These are phyloP conservation scores for Fusarium staphyleae DNA, from an alignment of 2,329 filamentous ascomycete genomes.

Conservation along the genomic window DNA sequence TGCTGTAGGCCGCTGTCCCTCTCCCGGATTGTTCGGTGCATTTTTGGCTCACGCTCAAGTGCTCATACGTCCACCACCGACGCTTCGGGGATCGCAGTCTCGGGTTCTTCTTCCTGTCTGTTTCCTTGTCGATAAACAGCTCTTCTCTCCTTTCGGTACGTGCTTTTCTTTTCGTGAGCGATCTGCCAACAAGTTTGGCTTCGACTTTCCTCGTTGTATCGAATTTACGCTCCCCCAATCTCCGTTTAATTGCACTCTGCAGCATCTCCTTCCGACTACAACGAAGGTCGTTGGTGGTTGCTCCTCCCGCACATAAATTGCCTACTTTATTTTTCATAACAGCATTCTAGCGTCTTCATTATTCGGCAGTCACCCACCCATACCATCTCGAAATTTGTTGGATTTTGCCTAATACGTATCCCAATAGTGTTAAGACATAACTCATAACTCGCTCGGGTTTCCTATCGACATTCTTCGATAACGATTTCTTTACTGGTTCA, in stretches of 20 bases:
- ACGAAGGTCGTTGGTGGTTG: no score
- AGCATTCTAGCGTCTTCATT: no score
- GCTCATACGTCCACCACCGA: constrained; percentile 19
- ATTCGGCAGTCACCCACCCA: no score
- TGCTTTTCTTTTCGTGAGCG: constrained; percentile 4
- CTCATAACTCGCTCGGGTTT: constrained; percentile 17
- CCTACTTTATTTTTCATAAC: no score
- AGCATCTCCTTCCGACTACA: no score
- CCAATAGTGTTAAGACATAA: constrained; percentile 18
- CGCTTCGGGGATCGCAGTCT: constrained; percentile 27
- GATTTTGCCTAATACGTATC: no score
- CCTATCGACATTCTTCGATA: constrained; percentile 4
- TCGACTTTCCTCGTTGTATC: no score
- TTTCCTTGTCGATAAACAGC: constrained; percentile 21
- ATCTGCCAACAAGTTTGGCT: no score
- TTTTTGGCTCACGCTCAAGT: constrained; percentile 18
- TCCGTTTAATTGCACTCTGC: no score
- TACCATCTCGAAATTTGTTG: no score
- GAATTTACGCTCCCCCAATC: no score
- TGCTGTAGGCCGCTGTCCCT: constrained; percentile 39
- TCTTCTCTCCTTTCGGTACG: constrained; percentile 36
- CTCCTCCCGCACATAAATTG: no score
- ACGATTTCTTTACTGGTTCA: constrained; percentile 20
- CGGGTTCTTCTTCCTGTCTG: constrained; percentile 20
- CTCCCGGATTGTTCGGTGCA: constrained; percentile 20